Evolutionary conservation across 2,329 filamentous ascomycete genomes (phyloP).

Genomic region (Furcasterigmium furcatum): DNA sequence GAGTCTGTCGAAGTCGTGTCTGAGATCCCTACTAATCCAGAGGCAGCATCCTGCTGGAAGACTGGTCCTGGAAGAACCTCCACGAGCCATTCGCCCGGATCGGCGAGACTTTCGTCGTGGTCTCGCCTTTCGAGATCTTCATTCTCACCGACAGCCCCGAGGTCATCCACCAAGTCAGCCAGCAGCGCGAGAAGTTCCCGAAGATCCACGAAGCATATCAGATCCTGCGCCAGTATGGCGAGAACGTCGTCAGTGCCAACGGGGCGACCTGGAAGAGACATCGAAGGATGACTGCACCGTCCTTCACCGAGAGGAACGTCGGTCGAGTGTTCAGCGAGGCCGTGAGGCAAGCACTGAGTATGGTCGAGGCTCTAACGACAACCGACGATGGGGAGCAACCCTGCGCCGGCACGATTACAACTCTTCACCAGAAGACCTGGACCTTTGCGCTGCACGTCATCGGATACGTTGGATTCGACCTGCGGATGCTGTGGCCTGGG

Average conservation of each 20-base stretch:
- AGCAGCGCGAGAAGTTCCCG: conserved; percentile 66
- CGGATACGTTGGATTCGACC: conserved; percentile 68
- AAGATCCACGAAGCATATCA: conserved; percentile 61
- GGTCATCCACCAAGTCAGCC: conserved; percentile 62
- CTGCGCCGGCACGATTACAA: conserved; percentile 41
- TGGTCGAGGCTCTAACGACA: conserved; percentile 57
- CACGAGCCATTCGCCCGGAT: conserved; percentile 55
- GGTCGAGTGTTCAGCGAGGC: conserved; percentile 60
- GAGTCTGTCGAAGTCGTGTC: conserved; percentile 22
- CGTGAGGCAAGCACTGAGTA: conserved; percentile 56
- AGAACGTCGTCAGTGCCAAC: conserved; percentile 70
- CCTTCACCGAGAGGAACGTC: conserved; percentile 76
- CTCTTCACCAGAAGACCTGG: conserved; percentile 65
- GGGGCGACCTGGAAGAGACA: conserved; percentile 69
- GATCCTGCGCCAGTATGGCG: conserved; percentile 56
- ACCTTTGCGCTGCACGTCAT: conserved; percentile 53
- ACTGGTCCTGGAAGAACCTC: conserved; percentile 56
- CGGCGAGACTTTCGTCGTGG: conserved; percentile 64
- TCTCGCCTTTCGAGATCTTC: conserved; percentile 50
- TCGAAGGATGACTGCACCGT: conserved; percentile 66
- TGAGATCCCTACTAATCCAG: conserved; percentile 7
- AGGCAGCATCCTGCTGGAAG: conserved; percentile 49
- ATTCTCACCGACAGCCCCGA: conserved; percentile 62
- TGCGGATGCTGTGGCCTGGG: conserved; percentile 59
- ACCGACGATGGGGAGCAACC: conserved; percentile 17